Evolutionary conservation across 2,329 filamentous ascomycete genomes (phyloP), one percentile per base, ranked within the genome.

Genomic region (Raffaelea deltoideospora): DNA sequence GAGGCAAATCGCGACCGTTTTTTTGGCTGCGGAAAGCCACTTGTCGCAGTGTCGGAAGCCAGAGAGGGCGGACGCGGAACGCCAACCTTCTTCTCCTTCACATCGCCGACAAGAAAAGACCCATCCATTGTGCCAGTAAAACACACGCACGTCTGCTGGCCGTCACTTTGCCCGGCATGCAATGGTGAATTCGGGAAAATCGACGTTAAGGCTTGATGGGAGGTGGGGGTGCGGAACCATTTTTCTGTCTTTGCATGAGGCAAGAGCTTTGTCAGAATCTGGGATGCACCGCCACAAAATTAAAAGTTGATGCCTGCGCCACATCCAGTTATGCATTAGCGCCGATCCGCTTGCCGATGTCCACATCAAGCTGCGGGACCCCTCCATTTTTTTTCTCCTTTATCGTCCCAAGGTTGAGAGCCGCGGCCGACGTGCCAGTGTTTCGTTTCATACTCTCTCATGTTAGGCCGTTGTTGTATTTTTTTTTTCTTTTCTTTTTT

Each of bases 1-100:
- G 86, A 94, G 8, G 37, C 38, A 21, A 72, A 58, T 39, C 71
- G 69, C 38, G 65, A 67, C 45, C 87, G 76, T 53, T 82, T 85
- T 55, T 81, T 90, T 55, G 86, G 87, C 40, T 77, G 74, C n/a
- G 90, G 90, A 47, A 96, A 96, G 1, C 90, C 90, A 11, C 72
- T 76, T 5, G 64, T 56, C 17, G 64, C 29, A 72, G 60, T 33
- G 67, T 66, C 13, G 79, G 76, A 10, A 76, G n/a, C n/a, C n/a
- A n/a, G 71, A 28, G 65, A 64, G 9, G 79, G 76, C 5, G 80
- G 67, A 43, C 72, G 76, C 18, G 73, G 64, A 19, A 64, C 57
- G 13, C 63, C 56, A 20, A 71, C 57, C 31, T 74, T 68, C 43
- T 82, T 79, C 60, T 96, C 88, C 49, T 80, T 69, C 43, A 96